Base-by-base conservation (phyloP, 805 yeast species). In the Blastobotrys chiropterorum region DNA sequence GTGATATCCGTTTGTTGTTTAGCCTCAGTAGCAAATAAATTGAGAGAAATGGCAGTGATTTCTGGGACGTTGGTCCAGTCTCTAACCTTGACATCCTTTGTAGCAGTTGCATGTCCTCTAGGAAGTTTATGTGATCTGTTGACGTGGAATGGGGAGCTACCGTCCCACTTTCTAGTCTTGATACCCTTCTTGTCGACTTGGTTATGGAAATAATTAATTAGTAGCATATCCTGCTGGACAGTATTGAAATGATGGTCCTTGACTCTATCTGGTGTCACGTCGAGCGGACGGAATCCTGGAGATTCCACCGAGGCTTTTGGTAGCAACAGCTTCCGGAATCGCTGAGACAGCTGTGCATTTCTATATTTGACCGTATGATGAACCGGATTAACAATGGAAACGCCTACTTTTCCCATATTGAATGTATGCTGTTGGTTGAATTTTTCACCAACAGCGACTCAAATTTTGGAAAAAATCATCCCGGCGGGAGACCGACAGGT, bases 301-400 rank as follows among this genome's bases (percentile, higher is more conserved):
- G 95, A 83, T 64, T 86, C 79, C 55, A 90, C 80, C 67, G 90
- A 96, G 62, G 81, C 80, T 58, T 83, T 82, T 26, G 83, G 79
- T 47, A 76, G 70, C 56, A 85, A 78, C 53, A 87, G 69, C 40
- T 81, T 86, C 49, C 85, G 81, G 67, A 83, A 86, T 54, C 83
- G 75, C 52, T 92, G 90, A 38, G 90, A 84, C 47, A 92, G 77
- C 50, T 79, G 79, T 39, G 81, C 71, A 67, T 94, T 94, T 62
- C 80, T 77, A 63, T 88, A 81, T 58, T 80, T 81, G 44, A 92
- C 86, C 54, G 80, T 77, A 69, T 94, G 99, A 68, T 94, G 99
- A 14, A 92, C 95, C 1, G 99, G 98, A 48, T 85, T 80, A 38
- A 88, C 90, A 48, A 87, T 78, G 40, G 95, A 85, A 67, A 78